Evolutionary conservation across 331 rosid genomes (phyloP).

Genomic region (Malus hybrid): DNA sequence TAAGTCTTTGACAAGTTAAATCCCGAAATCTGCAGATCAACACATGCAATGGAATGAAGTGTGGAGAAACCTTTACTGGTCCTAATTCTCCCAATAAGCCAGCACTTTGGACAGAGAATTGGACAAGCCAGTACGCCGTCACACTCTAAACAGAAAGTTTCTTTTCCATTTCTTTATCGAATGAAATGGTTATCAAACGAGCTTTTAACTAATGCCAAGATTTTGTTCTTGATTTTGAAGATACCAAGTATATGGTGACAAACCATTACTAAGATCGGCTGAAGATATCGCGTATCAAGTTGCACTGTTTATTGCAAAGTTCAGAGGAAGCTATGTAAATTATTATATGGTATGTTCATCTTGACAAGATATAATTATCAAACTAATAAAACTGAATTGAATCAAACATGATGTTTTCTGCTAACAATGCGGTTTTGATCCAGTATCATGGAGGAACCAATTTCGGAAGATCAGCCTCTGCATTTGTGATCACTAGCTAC

Average conservation of each 20-base stretch:
- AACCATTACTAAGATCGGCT: slow-evolving; percentile 56
- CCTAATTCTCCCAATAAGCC: slow-evolving; percentile 90
- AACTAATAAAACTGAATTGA: neutral
- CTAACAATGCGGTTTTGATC: neutral
- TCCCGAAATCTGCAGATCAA: slow-evolving; percentile 44
- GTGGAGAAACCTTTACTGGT: slow-evolving; percentile 69
- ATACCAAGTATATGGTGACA: slow-evolving; percentile 54
- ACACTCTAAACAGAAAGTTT: neutral
- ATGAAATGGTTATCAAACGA: no score
- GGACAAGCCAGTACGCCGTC: slow-evolving; percentile 64
- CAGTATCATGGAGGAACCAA: slow-evolving; percentile 99
- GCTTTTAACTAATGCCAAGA: slow-evolving; percentile 1
- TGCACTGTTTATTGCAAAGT: slow-evolving; percentile 65
- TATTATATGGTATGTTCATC: slow-evolving; percentile 55
- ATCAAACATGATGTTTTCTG: neutral
- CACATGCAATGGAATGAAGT: slow-evolving; percentile 71
- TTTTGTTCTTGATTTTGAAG: slow-evolving; percentile 30
- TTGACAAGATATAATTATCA: neutral
- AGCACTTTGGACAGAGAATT: slow-evolving; percentile 85
- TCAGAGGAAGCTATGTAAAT: slow-evolving; percentile 68
- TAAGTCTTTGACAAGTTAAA: neutral
- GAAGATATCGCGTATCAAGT: slow-evolving; percentile 76
- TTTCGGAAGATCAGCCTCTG: slow-evolving; percentile 65
- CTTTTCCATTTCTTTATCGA: neutral
- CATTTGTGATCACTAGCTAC: slow-evolving; percentile 55